These are phyloP conservation scores for Pseudogymnoascus sp. DNA, from an alignment of 2,329 filamentous ascomycete genomes.

Conservation along the genomic window DNA sequence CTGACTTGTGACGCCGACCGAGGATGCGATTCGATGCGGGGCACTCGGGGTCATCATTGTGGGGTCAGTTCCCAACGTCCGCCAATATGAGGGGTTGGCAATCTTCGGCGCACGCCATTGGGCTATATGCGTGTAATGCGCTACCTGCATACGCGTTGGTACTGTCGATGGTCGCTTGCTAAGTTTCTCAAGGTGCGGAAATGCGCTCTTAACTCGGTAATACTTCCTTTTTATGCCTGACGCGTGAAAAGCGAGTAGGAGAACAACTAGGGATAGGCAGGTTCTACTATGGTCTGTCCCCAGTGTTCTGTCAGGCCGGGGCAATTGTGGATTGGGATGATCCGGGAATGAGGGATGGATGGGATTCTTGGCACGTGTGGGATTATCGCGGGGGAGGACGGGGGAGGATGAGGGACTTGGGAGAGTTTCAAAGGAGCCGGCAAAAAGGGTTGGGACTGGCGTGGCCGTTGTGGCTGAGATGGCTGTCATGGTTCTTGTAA, in stretches of 20 bases:
- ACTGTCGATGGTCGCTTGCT: background rate
- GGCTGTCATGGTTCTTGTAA: background rate
- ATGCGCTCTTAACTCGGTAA: background rate
- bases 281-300: background rate
- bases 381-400: slow-evolving; percentile 6
- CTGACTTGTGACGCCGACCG: slow-evolving; percentile 11
- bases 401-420: background rate
- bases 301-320: background rate
- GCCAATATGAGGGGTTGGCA: slow-evolving; percentile 4
- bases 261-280: background rate
- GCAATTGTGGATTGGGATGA: background rate
- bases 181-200: background rate
- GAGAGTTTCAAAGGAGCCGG: background rate
- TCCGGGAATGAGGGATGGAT: background rate
- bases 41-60: background rate
- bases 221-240: background rate
- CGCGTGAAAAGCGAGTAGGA: background rate
- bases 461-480: background rate
- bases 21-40: background rate
- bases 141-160: background rate
- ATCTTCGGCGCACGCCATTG: slow-evolving; percentile 2
- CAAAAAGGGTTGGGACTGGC: background rate
- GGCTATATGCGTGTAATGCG: background rate
- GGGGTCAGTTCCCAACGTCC: background rate
- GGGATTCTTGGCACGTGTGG: background rate